Conservation (phyloP, 2,329 filamentous ascomycete genomes). For the Diaporthe vaccinii region DNA sequence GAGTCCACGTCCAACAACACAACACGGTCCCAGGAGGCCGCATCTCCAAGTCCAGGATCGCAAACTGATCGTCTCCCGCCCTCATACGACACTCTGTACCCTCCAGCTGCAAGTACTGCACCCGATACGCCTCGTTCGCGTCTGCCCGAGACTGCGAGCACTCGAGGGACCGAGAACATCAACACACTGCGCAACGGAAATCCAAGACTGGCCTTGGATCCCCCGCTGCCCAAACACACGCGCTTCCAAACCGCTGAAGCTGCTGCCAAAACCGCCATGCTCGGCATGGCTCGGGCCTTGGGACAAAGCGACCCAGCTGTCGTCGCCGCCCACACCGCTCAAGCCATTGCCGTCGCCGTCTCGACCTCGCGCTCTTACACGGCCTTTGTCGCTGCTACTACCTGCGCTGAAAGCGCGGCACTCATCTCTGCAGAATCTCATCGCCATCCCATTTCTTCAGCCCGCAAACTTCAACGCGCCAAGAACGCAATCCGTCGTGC, state of each 20-base stretch:
- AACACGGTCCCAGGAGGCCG: neutral
- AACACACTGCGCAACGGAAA: neutral
- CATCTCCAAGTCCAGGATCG: neutral
- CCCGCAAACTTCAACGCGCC: neutral
- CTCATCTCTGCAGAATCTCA: neutral
- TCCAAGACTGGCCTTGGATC: neutral
- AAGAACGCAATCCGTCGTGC: neutral
- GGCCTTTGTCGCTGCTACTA: conserved; percentile 17
- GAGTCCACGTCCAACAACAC: neutral
- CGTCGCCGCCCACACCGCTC: conserved; percentile 4
- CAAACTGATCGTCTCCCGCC: neutral
- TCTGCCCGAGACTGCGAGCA: neutral
- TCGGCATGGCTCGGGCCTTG: neutral
- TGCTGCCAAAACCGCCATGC: neutral
- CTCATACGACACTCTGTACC: conserved; percentile 6
- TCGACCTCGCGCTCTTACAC: neutral
- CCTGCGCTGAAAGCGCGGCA: neutral
- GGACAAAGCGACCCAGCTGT: neutral
- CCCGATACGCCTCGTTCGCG: neutral
- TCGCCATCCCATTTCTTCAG: neutral
- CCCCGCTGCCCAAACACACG: neutral
- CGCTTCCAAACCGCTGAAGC: neutral
- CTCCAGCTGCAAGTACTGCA: neutral
- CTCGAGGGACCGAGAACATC: neutral
- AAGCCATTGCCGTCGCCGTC: conserved; percentile 7